phyloP scores from a whole-genome alignment of 1,139 yeast species.

The Wickerhamomyces sp. region DNA sequence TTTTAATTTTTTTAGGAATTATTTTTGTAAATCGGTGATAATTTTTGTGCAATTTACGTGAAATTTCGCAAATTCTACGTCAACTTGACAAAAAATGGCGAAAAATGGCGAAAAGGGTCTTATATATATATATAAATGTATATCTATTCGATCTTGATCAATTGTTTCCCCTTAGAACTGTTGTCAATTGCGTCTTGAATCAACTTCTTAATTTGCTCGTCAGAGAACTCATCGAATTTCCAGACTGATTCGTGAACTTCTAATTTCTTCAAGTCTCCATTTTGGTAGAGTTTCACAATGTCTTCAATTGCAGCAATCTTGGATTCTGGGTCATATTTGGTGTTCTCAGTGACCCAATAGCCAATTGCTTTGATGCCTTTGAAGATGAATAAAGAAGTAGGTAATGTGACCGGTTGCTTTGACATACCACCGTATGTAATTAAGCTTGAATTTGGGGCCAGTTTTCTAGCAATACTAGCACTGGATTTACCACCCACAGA shows the following conservation, averaged over 20 bases:
- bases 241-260: slow-evolving; percentile 47
- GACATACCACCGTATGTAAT: slow-evolving; percentile 98
- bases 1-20: no score
- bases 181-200: slow-evolving; percentile 50
- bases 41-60: background rate
- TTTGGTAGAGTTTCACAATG: slow-evolving; percentile 62
- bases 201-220: slow-evolving; percentile 46
- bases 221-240: slow-evolving; percentile 36
- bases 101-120: background rate
- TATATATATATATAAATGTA: background rate
- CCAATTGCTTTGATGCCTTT: slow-evolving; percentile 84
- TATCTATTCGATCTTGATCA: slow-evolving; percentile 15
- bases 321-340: slow-evolving; percentile 57
- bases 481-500: slow-evolving; percentile 91
- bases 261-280: slow-evolving; percentile 57
- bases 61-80: background rate
- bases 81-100: background rate
- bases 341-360: slow-evolving; percentile 87
- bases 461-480: slow-evolving; percentile 76
- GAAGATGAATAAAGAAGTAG: slow-evolving; percentile 86
- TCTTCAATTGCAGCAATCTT: slow-evolving; percentile 57
- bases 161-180: slow-evolving; percentile 25
- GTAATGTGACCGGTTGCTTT: slow-evolving; percentile 84
- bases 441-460: slow-evolving; percentile 67
- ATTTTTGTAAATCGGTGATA: no score